phyloP scores from a whole-genome alignment of 2,329 filamentous ascomycete genomes.

The Parastagonospora nodorum region DNA sequence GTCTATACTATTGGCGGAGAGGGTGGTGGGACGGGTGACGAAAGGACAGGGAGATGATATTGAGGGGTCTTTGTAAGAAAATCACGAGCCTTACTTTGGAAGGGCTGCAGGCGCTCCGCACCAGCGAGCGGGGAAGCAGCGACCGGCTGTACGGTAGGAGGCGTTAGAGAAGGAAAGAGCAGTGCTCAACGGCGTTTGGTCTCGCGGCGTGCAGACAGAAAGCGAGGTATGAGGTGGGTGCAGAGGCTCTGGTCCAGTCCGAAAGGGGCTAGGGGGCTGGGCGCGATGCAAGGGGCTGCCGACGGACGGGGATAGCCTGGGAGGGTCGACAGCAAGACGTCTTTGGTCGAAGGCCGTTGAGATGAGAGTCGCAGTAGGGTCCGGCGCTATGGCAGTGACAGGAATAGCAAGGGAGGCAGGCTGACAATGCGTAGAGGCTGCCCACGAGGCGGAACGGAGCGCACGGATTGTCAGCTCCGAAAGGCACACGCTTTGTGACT shows the following conservation, averaged over 20 bases:
- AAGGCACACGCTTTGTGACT: not conserved
- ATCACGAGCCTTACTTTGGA: conserved; percentile 34
- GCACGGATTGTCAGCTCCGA: conserved; percentile 3
- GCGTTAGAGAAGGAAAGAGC: conserved; percentile 30
- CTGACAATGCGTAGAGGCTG: conserved; percentile 6
- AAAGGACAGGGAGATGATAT: conserved; percentile 16
- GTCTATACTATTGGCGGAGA: conserved; percentile 1
- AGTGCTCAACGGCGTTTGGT: conserved; percentile 29
- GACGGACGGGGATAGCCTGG: not conserved
- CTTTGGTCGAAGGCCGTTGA: not conserved
- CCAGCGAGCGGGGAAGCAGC: conserved; percentile 30
- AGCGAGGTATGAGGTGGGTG: conserved; percentile 28
- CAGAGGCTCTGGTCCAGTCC: conserved; percentile 21
- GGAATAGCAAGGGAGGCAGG: conserved; percentile 5
- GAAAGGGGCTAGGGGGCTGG: conserved; percentile 29
- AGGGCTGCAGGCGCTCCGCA: conserved; percentile 23
- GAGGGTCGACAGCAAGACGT: not conserved
- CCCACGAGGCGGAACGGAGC: conserved; percentile 4
- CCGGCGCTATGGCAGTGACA: conserved; percentile 6
- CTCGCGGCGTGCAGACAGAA: conserved; percentile 31
- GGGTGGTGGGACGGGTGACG: conserved; percentile 7
- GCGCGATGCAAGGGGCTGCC: conserved; percentile 24
- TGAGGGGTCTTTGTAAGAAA: conserved; percentile 16
- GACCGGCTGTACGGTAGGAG: conserved; percentile 27
- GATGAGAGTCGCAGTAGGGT: conserved; percentile 1